Evolutionary conservation across 768 basidiomycete genomes (phyloP), one percentile per base, ranked within the genome.

Genomic region (Steccherinum ochraceum): DNA sequence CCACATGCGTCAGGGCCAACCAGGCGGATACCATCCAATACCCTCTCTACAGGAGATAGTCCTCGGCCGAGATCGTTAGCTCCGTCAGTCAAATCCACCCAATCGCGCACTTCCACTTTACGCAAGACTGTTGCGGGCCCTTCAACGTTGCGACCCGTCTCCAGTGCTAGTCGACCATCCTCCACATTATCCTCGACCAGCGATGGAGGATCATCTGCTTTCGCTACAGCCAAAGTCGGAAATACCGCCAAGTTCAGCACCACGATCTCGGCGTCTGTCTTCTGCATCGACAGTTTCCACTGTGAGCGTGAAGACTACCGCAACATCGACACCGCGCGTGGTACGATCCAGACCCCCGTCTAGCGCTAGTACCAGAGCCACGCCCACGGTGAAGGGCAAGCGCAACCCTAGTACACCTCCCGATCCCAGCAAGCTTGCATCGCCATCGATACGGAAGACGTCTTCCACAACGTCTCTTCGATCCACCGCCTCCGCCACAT

Each of bases 161-260:
- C 69, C 4, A 51, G 45, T n/a, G 45, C 55, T 23, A 55, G 61
- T 11, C 49, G 64, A 19, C 63, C 64, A 18, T 53, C 49, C 12
- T 61, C 62, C 10, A 55, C 50, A 10, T 51, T 52, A 48, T 56
- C 61, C 11, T 58, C 60, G 12, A 65, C 61, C 16, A 43, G 41
- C 18, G 21, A n/a, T 4, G 73, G 72, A 52, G 64, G 56, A 20
- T 69, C 69, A 10, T 65, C 69, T 3, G 69, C 74, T 2, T 81
- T 76, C 61, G 72, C 71, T 52, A 77, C 75, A 2, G 73, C 77
- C 4, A 68, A 66, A n/a, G 45, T 72, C 68, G 7, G 68, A 62
- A 53, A 44, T 66, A 51, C 48, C 70, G 51, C 60, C 64, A 56
- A 61, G 69, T 60, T 46, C 71, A 62, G 61, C 62, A 1, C 54